phyloP scores from a whole-genome alignment of 768 basidiomycete species.

The Butyriboletus loyo region DNA sequence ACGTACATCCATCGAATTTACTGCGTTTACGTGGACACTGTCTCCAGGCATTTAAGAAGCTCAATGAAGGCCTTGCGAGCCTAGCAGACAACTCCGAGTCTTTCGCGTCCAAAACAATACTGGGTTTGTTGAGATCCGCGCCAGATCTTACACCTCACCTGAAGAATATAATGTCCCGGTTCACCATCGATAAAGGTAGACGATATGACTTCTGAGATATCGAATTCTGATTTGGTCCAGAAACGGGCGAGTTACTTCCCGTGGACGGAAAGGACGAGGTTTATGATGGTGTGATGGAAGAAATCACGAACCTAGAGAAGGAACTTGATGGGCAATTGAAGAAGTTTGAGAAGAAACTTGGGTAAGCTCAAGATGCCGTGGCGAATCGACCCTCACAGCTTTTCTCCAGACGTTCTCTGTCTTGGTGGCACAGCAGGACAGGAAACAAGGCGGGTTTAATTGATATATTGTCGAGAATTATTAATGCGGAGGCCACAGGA shows the following conservation, averaged over 20 bases:
- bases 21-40: slow-evolving; percentile 1
- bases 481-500: slow-evolving; percentile 49
- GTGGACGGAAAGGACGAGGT: slow-evolving; percentile 79
- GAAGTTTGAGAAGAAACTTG: slow-evolving; percentile 62
- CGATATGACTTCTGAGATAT: slow-evolving; percentile 3
- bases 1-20: neutral
- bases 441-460: slow-evolving; percentile 67
- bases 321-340: slow-evolving; percentile 66
- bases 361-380: slow-evolving; percentile 39
- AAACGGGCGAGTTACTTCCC: slow-evolving; percentile 71
- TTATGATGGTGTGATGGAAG: slow-evolving; percentile 74
- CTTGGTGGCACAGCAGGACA: slow-evolving; percentile 73
- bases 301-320: slow-evolving; percentile 68
- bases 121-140: slow-evolving; percentile 70
- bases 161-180: slow-evolving; percentile 72
- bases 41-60: slow-evolving; percentile 68
- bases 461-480: neutral
- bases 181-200: slow-evolving; percentile 55
- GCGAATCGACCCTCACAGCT: slow-evolving; percentile 14
- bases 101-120: slow-evolving; percentile 76
- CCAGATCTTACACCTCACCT: slow-evolving; percentile 77
- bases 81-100: slow-evolving; percentile 63
- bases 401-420: slow-evolving; percentile 44
- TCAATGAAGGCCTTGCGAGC: slow-evolving; percentile 62
- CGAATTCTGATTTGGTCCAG: slow-evolving; percentile 37